Base-by-base conservation (phyloP, 2,329 filamentous ascomycete species). In the Endocalyx cinctus region DNA sequence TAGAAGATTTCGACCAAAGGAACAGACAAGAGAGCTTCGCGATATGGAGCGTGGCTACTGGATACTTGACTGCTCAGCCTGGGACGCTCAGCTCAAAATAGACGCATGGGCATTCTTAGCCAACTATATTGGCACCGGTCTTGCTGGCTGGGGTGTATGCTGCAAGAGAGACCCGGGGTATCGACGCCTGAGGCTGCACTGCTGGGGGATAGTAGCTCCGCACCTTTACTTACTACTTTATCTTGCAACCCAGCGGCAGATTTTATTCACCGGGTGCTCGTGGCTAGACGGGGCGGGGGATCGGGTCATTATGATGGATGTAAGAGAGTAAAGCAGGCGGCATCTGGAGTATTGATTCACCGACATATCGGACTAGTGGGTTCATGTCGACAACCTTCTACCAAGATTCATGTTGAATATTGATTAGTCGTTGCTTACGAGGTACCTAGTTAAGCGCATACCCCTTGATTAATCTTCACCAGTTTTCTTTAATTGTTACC, bases 201-300 rank as follows among this genome's bases (percentile, higher is more conserved):
- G 85, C 51, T 95, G 85, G 81, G 88, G 84, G 1, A 74, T 82
- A 41, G 64, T 87, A 1, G 76, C 77, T 0, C 72, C 77, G 34
- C 82, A 94, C 48, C 69, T 86, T 20, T 94, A 87, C 55, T 59
- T 92, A 4, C 56, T 89, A 25, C 58, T 94, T 1, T 90, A 84
- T 52, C 60, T 88, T 11, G 83, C 79, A 0, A 90, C 82, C 47
- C 69, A 75, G 35, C 70, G 82, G 19, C 69, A 69, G 39, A 59
- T 89, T 12, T 70, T 73, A 38, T 65, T 63, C 6, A 72, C 72
- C 7, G 72, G 72, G 0, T 65, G 76, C 11, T 62, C 63, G 29
- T 94, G 87, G 86, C 59, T 82, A 32, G 87, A 80, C 57, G 76
- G 70, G 0, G 69, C 70, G 1, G 79, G 79, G 1, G 51, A 71